A percentile compares a stretch with the other conserved stretches of the same genome.
phyloP scores from a whole-genome alignment of 2,329 filamentous ascomycete genomes.

The Trichoderma endophyticum region DNA sequence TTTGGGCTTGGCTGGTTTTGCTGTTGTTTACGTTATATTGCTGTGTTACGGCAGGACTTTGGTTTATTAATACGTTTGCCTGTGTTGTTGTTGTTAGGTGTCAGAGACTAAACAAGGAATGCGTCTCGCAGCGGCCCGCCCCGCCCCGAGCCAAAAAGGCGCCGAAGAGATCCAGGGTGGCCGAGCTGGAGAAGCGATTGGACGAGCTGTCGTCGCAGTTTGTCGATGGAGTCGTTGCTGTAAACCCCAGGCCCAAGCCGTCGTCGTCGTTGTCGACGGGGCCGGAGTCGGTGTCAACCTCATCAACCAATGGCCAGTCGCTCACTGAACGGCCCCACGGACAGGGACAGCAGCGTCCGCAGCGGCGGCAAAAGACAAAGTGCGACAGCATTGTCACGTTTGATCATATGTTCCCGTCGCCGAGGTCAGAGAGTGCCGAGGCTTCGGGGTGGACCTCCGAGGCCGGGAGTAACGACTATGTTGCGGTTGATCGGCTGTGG shows the following conservation, averaged over 20 bases:
- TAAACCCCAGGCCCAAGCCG: neutral
- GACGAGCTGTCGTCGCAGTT: constrained; percentile 48
- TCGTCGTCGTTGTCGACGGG: neutral
- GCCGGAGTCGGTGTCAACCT: neutral
- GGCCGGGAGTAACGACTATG: neutral
- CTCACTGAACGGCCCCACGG: constrained; percentile 5
- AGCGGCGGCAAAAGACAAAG: constrained; percentile 3
- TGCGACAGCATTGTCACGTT: constrained; percentile 26
- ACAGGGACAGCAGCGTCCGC: neutral
- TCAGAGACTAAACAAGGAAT: constrained; percentile 46
- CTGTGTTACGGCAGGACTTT: neutral
- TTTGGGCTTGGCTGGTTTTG: neutral
- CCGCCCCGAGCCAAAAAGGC: constrained; percentile 47
- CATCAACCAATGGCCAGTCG: neutral
- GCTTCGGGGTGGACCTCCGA: constrained; percentile 15
- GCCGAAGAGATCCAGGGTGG: constrained; percentile 47
- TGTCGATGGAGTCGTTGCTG: constrained; percentile 25
- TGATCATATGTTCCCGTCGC: constrained; percentile 37
- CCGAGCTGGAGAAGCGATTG: constrained; percentile 49
- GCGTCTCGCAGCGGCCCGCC: constrained; percentile 46
- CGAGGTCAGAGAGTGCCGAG: constrained; percentile 24
- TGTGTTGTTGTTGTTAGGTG: constrained; percentile 35
- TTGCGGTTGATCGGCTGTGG: constrained; percentile 35
- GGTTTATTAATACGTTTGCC: neutral
- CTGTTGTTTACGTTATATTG: neutral